phyloP scores from a whole-genome alignment of 257 asterid species.

The Osmanthus fragrans region DNA sequence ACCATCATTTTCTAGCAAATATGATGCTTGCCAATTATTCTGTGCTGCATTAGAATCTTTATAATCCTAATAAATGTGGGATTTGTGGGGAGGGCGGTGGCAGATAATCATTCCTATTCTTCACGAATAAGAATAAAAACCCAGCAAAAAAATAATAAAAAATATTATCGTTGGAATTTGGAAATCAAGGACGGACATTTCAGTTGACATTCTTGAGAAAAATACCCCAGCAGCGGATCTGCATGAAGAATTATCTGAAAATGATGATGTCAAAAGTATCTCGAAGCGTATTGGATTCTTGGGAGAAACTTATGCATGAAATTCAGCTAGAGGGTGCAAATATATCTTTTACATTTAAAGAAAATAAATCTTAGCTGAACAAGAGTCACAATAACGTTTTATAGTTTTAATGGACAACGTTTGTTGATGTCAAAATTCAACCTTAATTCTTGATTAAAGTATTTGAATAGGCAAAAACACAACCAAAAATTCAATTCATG shows the following conservation, averaged over 20 bases:
- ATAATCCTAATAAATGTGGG: background rate
- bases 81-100: background rate
- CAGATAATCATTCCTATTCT: conserved; percentile 11
- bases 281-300: background rate
- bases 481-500: no score
- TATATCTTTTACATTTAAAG: no score
- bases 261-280: background rate
- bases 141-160: background rate
- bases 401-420: background rate
- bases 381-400: no score
- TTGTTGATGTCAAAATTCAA: background rate
- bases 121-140: conserved; percentile 7
- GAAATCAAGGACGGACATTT: background rate
- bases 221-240: background rate
- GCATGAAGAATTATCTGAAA: background rate
- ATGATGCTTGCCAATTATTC: background rate
- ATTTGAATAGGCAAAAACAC: background rate
- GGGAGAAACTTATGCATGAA: background rate
- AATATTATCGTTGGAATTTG: background rate
- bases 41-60: conserved; percentile 9
- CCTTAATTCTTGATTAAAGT: background rate
- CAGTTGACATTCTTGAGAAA: background rate
- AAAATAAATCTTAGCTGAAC: no score
- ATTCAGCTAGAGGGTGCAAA: background rate
- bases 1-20: conserved; percentile 7